phyloP scores from a whole-genome alignment of 1,284 basidiomycete species.

The Ganoderma meredithae region DNA sequence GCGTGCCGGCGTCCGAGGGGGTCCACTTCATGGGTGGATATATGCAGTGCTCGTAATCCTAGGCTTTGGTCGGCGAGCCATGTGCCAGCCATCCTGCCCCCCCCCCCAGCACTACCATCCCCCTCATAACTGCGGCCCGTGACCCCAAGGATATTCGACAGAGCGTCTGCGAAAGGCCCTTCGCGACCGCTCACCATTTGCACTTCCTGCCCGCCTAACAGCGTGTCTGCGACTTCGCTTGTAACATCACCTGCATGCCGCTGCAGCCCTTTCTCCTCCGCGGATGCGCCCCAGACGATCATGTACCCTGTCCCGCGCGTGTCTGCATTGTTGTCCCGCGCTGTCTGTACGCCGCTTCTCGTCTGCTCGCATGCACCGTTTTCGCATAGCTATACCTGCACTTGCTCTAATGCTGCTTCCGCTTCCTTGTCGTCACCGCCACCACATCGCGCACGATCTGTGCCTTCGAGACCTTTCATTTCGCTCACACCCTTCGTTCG shows the following conservation, averaged over 20 bases:
- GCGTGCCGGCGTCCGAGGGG: conserved; percentile 34
- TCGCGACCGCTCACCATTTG: neutral
- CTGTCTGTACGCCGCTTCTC: conserved; percentile 20
- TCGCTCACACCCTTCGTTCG: neutral
- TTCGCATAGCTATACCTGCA: conserved; percentile 22
- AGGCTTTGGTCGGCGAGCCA: neutral
- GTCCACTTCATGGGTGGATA: conserved; percentile 33
- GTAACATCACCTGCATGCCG: conserved; percentile 13
- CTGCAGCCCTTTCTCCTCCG: neutral
- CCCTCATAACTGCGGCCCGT: neutral
- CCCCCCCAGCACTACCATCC: neutral
- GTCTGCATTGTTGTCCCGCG: conserved; percentile 16
- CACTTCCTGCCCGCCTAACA: conserved; percentile 13
- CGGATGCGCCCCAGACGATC: neutral
- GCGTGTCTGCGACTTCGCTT: conserved; percentile 18
- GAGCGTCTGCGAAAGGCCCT: neutral
- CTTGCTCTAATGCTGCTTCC: conserved; percentile 9
- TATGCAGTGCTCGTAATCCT: conserved; percentile 29
- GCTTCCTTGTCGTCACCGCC: conserved; percentile 6
- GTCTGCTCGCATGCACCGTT: conserved; percentile 15
- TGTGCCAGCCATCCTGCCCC: neutral
- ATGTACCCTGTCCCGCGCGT: conserved; percentile 18
- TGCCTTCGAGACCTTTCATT: neutral
- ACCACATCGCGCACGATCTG: neutral
- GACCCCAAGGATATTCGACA: neutral